phyloP scores from a whole-genome alignment of 2,329 filamentous ascomycete genomes.

The Microcyclosporella mali region DNA sequence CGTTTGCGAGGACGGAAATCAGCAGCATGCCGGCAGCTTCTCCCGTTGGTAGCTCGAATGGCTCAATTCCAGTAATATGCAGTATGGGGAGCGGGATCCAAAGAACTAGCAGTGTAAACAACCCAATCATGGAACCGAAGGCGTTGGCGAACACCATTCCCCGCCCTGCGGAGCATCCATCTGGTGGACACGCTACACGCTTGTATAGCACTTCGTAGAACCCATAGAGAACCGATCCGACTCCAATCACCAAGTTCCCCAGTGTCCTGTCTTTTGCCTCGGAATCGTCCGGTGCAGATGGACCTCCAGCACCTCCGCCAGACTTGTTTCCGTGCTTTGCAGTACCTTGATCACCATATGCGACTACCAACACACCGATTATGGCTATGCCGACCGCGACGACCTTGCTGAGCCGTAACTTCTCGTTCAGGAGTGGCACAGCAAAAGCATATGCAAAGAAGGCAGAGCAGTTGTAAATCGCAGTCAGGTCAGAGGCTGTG shows the following conservation, averaged over 20 bases:
- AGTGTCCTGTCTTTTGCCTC: slow-evolving; percentile 63
- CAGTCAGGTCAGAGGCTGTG: slow-evolving; percentile 85
- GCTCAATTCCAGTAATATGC: slow-evolving; percentile 71
- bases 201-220: slow-evolving; percentile 98
- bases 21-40: slow-evolving; percentile 72
- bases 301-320: slow-evolving; percentile 47
- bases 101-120: slow-evolving; percentile 77
- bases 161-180: slow-evolving; percentile 75
- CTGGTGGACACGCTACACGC: slow-evolving; percentile 82
- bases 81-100: slow-evolving; percentile 89
- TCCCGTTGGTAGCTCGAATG: slow-evolving; percentile 73
- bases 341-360: slow-evolving; percentile 67
- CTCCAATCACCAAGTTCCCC: slow-evolving; percentile 86
- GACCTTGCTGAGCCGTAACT: slow-evolving; percentile 75
- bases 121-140: slow-evolving; percentile 79
- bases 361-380: slow-evolving; percentile 83
- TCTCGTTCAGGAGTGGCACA: slow-evolving; percentile 81
- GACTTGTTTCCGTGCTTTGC: slow-evolving; percentile 51
- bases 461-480: slow-evolving; percentile 98
- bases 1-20: slow-evolving; percentile 78
- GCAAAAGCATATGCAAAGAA: slow-evolving; percentile 99
- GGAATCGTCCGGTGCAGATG: slow-evolving; percentile 40
- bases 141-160: slow-evolving; percentile 94
- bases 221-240: slow-evolving; percentile 87
- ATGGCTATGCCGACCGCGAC: slow-evolving; percentile 83